These are phyloP conservation scores for Schrenkiella parvula DNA, from an alignment of 345 rosid species.

Conservation along the genomic window DNA sequence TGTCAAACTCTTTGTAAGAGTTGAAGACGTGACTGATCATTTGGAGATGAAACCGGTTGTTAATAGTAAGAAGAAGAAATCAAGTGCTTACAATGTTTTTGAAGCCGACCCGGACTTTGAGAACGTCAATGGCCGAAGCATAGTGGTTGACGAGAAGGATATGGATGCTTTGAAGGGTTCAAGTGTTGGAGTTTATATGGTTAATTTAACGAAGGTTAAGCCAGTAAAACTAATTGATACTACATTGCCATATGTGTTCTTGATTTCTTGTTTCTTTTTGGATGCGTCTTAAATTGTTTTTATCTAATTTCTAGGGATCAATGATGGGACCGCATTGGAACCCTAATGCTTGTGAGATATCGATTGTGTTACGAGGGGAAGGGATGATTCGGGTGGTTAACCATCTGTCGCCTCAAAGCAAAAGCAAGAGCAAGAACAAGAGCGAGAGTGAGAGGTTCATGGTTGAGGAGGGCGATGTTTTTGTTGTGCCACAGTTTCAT, in stretches of 20 bases:
- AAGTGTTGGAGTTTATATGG: conserved; percentile 57
- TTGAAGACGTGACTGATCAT: conserved; percentile 26
- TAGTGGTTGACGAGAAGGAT: conserved; percentile 40
- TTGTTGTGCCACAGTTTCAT: conserved; percentile 65
- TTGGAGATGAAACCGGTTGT: conserved; percentile 5
- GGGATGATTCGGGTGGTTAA: conserved; percentile 67
- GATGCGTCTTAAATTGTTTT: neutral
- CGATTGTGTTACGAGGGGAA: conserved; percentile 58
- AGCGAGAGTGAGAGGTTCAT: conserved; percentile 53
- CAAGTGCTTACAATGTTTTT: conserved; percentile 41
- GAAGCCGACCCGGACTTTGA: conserved; percentile 58
- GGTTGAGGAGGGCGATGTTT: conserved; percentile 71
- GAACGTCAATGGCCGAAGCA: conserved; percentile 61
- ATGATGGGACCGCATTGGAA: conserved; percentile 99
- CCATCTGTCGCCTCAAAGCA: conserved; percentile 29
- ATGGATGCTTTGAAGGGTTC: conserved; percentile 38
- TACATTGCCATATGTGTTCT: neutral
- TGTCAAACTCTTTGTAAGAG: conserved; percentile 32
- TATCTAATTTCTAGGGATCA: conserved; percentile 50
- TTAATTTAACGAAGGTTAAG: conserved; percentile 50
- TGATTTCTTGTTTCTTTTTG: neutral
- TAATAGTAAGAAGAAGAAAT: conserved; percentile 16
- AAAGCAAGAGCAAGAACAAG: conserved; percentile 36
- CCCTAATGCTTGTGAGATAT: conserved; percentile 67
- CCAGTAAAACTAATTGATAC: neutral